Evolutionary conservation across 208 protist species (phyloP), one percentile per base, ranked within the genome.

Genomic region (Trypanosoma theileri): DNA sequence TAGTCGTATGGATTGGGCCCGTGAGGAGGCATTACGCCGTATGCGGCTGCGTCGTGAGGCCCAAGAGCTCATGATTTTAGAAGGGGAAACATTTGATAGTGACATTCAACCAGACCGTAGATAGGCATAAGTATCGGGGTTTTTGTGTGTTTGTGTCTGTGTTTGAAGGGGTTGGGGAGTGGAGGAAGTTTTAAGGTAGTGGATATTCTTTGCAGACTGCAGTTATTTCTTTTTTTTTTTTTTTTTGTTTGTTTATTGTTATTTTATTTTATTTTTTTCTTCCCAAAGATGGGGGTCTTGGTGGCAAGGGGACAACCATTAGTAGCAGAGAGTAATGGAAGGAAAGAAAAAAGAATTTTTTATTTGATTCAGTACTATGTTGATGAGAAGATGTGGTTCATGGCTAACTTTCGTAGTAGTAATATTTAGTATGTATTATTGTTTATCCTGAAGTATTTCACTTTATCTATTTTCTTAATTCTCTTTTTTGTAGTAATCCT

Each of bases 31-130:
- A 50, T 80, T 95, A 46, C 90, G 90, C 31, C 86, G 90, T 63
- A 95, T 95, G 90, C 85, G 90, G 74, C 71, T 95, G 55, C 80
- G 90, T 59, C 80, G 90, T 42, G 90, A 95, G 50, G 90, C 90
- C 3, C 87, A 95, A 68, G 90, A 95, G 69, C 79, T 95, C 40
- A 95, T 95, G 87, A 88, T 95, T 40, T 64, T 95, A 26, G 90
- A 95, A 60, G 90, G 83, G 35, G 79, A 91, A 60, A 79, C 61
- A 26, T 95, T 95, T 79, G 46, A 84, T 64, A 88, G 77, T 52
- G 90, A 95, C 72, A 93, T 95, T 69, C 90, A 95, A 66, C 66
- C 70, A 17, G 77, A 91, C 41, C 71, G 89, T 24, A 70, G 81
- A 31, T 95, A 85, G 53, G 28, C 6, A 6, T 35, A 35, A 6